A percentile compares a stretch with the other conserved stretches of the same genome.
phyloP scores from a whole-genome alignment of 768 basidiomycete species.

The Chalciporus piperatus region DNA sequence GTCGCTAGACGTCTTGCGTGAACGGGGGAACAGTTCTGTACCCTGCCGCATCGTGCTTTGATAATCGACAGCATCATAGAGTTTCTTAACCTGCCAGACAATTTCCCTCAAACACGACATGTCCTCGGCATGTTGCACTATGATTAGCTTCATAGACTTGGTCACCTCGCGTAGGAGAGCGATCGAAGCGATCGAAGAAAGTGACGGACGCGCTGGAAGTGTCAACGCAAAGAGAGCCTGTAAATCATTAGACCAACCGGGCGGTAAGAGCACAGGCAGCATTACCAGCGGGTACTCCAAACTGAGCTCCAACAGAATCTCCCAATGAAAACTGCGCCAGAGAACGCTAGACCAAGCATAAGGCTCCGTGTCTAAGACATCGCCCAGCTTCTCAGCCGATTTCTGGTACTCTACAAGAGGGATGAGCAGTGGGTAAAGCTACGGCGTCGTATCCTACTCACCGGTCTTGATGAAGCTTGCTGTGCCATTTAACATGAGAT shows the following conservation, averaged over 20 bases:
- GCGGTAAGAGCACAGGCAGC: background rate
- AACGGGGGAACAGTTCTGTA: slow-evolving; percentile 18
- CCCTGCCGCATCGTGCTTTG: slow-evolving; percentile 17
- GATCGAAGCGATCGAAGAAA: slow-evolving; percentile 32
- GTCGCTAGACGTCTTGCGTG: background rate
- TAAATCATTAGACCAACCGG: background rate
- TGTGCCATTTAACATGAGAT: slow-evolving; percentile 38
- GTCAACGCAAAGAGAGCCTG: slow-evolving; percentile 26
- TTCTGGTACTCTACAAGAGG: slow-evolving; percentile 34
- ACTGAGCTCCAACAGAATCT: slow-evolving; percentile 26
- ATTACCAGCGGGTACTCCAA: slow-evolving; percentile 36
- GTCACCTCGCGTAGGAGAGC: slow-evolving; percentile 35
- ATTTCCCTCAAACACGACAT: slow-evolving; percentile 10
- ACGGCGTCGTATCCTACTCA: slow-evolving; percentile 1
- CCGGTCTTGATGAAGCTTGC: slow-evolving; percentile 31
- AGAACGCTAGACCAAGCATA: slow-evolving; percentile 15
- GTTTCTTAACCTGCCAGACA: slow-evolving; percentile 14
- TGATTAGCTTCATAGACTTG: slow-evolving; percentile 14
- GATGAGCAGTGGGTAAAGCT: background rate
- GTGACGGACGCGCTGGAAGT: slow-evolving; percentile 22
- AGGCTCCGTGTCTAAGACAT: slow-evolving; percentile 29
- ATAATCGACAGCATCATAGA: slow-evolving; percentile 23
- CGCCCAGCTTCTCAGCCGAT: slow-evolving; percentile 31
- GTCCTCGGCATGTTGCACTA: slow-evolving; percentile 6
- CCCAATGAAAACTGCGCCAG: slow-evolving; percentile 38